phyloP scores from a whole-genome alignment of 2,329 filamentous ascomycete species.

The Metarhizium sp. region DNA sequence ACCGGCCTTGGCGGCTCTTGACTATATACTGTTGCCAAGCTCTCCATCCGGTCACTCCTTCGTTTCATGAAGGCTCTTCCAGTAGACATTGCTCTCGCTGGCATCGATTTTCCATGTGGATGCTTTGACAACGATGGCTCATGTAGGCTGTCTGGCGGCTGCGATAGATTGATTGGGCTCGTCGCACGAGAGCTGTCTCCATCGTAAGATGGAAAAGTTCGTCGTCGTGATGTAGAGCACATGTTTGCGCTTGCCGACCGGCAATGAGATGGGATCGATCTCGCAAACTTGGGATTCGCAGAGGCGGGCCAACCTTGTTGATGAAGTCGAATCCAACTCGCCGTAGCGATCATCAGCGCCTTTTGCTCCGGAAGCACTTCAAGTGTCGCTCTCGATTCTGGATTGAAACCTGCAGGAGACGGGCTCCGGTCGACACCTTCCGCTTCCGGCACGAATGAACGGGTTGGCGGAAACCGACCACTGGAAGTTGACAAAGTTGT shows the following conservation, averaged over 20 bases:
- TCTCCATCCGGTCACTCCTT: conserved; percentile 8
- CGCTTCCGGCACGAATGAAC: conserved; percentile 19
- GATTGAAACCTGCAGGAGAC: conserved; percentile 10
- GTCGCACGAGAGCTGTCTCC: conserved; percentile 3
- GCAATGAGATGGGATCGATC: conserved; percentile 13
- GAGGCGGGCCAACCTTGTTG: conserved; percentile 25
- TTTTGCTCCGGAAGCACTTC: conserved; percentile 24
- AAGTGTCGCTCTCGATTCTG: conserved; percentile 20
- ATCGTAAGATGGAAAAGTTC: conserved; percentile 8
- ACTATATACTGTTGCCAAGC: conserved; percentile 1
- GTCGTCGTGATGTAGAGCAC: conserved; percentile 4
- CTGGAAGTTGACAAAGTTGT: conserved; percentile 43
- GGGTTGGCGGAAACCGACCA: conserved; percentile 37
- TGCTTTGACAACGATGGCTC: not conserved
- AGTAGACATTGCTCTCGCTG: conserved; percentile 14
- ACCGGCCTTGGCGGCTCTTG: not conserved
- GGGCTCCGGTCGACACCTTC: conserved; percentile 11
- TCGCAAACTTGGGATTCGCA: conserved; percentile 19
- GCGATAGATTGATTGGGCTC: conserved; percentile 2
- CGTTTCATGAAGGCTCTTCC: conserved; percentile 17
- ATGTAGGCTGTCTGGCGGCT: not conserved
- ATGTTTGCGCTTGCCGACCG: conserved; percentile 11
- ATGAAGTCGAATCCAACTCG: conserved; percentile 27
- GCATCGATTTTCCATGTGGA: conserved; percentile 1
- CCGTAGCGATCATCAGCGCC: conserved; percentile 27